Percentiles rank a stretch among this genome's conserved stretches.
These are phyloP conservation scores for Trichophyton simii DNA, from an alignment of 2,329 filamentous ascomycete species.

Conservation along the genomic window DNA sequence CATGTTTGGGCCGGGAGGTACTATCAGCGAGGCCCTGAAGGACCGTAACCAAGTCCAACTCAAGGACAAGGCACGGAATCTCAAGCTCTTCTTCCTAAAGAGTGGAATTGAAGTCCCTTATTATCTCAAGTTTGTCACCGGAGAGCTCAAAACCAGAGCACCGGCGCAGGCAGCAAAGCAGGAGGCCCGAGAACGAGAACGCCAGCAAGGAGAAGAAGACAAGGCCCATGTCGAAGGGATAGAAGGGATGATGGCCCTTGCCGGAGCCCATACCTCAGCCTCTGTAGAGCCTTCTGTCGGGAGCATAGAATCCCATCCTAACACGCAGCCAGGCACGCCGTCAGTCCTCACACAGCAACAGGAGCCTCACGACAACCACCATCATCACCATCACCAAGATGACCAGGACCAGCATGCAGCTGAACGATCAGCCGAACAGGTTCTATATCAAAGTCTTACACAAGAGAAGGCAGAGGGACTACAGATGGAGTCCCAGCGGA, in stretches of 20 bases:
- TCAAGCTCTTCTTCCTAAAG: slow-evolving; percentile 86
- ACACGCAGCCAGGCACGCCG: slow-evolving; percentile 20
- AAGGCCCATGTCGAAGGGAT: slow-evolving; percentile 37
- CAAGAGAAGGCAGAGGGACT: slow-evolving; percentile 30
- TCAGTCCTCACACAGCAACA: not conserved
- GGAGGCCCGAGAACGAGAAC: slow-evolving; percentile 36
- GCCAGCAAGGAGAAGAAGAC: slow-evolving; percentile 35
- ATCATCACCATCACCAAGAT: slow-evolving; percentile 9
- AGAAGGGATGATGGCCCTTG: slow-evolving; percentile 37
- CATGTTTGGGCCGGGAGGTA: slow-evolving; percentile 68
- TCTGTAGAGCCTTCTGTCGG: slow-evolving; percentile 5
- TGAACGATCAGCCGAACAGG: slow-evolving; percentile 32
- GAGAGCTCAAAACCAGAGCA: slow-evolving; percentile 74
- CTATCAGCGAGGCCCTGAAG: slow-evolving; percentile 68
- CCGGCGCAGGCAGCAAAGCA: slow-evolving; percentile 48
- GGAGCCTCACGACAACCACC: not conserved
- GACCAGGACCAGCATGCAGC: slow-evolving; percentile 16
- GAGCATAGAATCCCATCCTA: slow-evolving; percentile 17
- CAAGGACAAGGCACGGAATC: slow-evolving; percentile 81
- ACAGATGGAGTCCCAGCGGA: slow-evolving; percentile 21
- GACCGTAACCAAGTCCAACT: slow-evolving; percentile 84
- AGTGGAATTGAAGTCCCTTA: slow-evolving; percentile 82
- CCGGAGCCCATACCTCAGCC: slow-evolving; percentile 29
- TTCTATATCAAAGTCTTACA: slow-evolving; percentile 33
- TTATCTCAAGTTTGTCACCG: slow-evolving; percentile 76